Base-by-base conservation (phyloP, 768 basidiomycete genomes). In the Tulasnella sp. region DNA sequence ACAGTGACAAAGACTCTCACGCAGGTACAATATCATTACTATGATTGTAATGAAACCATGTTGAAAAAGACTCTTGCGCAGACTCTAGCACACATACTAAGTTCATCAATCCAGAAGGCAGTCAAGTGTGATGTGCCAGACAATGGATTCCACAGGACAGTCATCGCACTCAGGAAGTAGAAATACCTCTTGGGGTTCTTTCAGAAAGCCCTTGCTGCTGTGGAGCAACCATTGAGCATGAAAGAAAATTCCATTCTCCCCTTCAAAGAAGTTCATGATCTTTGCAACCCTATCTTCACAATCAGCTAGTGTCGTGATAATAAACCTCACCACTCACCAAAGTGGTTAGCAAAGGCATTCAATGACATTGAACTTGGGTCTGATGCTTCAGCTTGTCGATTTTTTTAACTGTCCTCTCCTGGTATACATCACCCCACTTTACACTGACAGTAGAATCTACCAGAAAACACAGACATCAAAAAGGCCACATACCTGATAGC, bases 161-260 rank as follows among this genome's bases (percentile, higher is more conserved):
- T 81, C 75, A 62, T 83, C 83, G 74, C 91, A 93, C 0, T 83
- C 76, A 1, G 87, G 79, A 35, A 83, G 83, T 5, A 90, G 78
- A 77, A 89, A 91, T 0, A 94, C 77, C 75, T 94, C 90, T 71
- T 87, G 87, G 0, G 85, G 81, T 73, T 91, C 87, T 35, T 83
- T 80, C 34, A 91, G 77, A n/a, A 86, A 77, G 0, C 87, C 89
- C 70, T 85, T 83, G 0, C 86, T 85, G 0, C 87, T 85, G 76
- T 93, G 91, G 69, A 89, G 85, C 35, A 90, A 85, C 90, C 90
- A 94, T 39, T 87, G 90, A 12, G 90, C 79, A 78, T 94, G 92
- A 0, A 85, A 84, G 1, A 72, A 3, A 0, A 52, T 14, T 5
- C 12, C 79, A 69, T 83, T 79, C 5, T 80, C 73, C 17, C 82